Evolutionary conservation across 352 stramenopile species (phyloP).

Genomic region (Pythium grandisporangium): DNA sequence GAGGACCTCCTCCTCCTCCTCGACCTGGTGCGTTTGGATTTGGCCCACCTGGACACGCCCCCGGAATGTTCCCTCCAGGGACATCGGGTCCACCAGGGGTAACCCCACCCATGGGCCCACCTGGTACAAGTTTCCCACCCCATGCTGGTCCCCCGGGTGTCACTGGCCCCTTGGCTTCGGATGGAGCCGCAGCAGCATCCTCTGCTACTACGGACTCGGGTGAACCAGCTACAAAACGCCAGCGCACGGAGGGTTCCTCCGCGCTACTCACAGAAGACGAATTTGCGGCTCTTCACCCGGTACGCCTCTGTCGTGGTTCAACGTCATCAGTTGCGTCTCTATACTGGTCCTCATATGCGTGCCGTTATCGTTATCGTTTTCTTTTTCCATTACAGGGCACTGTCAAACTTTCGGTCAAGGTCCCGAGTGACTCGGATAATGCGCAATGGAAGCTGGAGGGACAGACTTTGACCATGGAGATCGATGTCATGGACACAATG

Average conservation of each 20-base stretch:
- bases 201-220: slow-evolving; percentile 16
- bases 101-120: too few relatives aligned
- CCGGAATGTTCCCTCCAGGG: too few relatives aligned
- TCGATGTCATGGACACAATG: slow-evolving; percentile 86
- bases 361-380: slow-evolving; percentile 5
- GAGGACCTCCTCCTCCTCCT: too few relatives aligned
- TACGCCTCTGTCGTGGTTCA: too few relatives aligned
- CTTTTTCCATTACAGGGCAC: slow-evolving; percentile 24
- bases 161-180: too few relatives aligned
- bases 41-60: too few relatives aligned
- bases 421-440: slow-evolving; percentile 86
- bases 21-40: too few relatives aligned
- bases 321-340: slow-evolving; percentile 9
- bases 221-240: slow-evolving; percentile 60
- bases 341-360: neutral
- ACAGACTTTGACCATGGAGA: slow-evolving; percentile 83
- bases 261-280: slow-evolving; percentile 72
- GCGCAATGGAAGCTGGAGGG: slow-evolving; percentile 91
- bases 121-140: too few relatives aligned
- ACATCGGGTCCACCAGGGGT: slow-evolving; percentile 18
- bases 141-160: slow-evolving; percentile 7
- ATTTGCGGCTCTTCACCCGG: slow-evolving; percentile 65
- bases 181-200: slow-evolving; percentile 5
- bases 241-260: slow-evolving; percentile 37
- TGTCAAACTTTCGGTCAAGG: slow-evolving; percentile 58